Conservation (phyloP, 139 green algal genomes). For the Picochlorum sp. region DNA sequence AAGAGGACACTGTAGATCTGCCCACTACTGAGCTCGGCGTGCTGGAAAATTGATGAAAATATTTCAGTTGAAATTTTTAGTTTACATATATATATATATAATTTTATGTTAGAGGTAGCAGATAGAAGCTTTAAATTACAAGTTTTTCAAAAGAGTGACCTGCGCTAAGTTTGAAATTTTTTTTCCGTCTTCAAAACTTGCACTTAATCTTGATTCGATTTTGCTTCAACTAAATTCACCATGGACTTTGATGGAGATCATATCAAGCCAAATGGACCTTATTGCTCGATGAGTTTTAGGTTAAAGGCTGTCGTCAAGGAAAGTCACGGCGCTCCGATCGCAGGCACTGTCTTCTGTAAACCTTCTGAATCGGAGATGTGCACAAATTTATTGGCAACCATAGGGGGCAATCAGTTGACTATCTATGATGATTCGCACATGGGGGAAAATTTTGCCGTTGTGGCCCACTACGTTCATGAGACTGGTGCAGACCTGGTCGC, state of each 20-base stretch:
- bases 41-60: not conserved
- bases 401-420: slow-evolving; percentile 47
- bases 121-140: no score
- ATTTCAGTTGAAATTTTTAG: not conserved
- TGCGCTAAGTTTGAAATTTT: no score
- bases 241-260: no score
- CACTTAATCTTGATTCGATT: no score
- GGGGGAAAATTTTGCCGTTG: slow-evolving; percentile 46
- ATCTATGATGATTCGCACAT: slow-evolving; percentile 64
- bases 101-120: no score
- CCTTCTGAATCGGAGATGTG: not conserved
- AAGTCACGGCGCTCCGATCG: not conserved
- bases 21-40: slow-evolving; percentile 16
- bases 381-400: slow-evolving; percentile 43
- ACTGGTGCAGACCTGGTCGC: slow-evolving; percentile 32
- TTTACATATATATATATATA: not conserved
- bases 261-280: not conserved
- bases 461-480: slow-evolving; percentile 42
- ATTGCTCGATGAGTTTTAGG: not conserved
- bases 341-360: not conserved
- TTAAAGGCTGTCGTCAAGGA: not conserved
- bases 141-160: no score
- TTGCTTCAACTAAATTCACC: no score
- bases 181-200: no score
- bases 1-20: not conserved